Evolutionary conservation across 331 rosid species (phyloP), one percentile per base, ranked within the genome.

Genomic region (Acacia concinna): DNA sequence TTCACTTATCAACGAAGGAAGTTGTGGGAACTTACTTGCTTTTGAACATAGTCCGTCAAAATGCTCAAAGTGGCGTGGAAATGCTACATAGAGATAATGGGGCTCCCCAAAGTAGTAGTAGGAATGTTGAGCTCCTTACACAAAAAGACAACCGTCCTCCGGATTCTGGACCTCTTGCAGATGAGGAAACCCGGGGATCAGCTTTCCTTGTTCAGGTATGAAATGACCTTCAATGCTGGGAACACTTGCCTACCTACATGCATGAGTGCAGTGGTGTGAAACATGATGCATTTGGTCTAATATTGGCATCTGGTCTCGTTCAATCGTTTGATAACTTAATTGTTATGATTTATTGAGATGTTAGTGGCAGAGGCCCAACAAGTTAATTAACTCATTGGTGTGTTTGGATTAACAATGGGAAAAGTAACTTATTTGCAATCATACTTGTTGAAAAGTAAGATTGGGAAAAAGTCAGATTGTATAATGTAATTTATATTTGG

Each of bases 121-220:
- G 44, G 74, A 82, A 75, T 51, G 56, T 56, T 43, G 86, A 87
- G 76, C 74, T 86, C 73, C 79, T 49, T 49, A 25, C 79, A 59
- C 82, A 79, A 75, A 84, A 80, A 34, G 73, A 54, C 74, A 74
- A 77, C 83, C 76, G 49, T 66, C 82, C 85, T 71, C 60, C 79
- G 56, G 81, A 63, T 77, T 63, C 82, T 73, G 81, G 52, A 47
- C 86, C 84, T 68, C 77, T 81, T 69, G 83, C 80, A 41, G 81
- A 77, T 77, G 90, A 76, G 71, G 94, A 91, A 86, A 86, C 85
- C 73, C 85, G 78, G 83, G 98, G 97, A 81, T 94, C 93, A 30
- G 88, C 77, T 38, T 91, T 90, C 78, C 90, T 95, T 83, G 81
- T 86, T 81, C 97, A 95, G 96, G 98, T 95, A 47, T 47, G 9